Percentiles rank a stretch among this genome's conserved stretches.
Conservation (phyloP, 2,329 filamentous ascomycete genomes). For the Juglanconis juglandina region DNA sequence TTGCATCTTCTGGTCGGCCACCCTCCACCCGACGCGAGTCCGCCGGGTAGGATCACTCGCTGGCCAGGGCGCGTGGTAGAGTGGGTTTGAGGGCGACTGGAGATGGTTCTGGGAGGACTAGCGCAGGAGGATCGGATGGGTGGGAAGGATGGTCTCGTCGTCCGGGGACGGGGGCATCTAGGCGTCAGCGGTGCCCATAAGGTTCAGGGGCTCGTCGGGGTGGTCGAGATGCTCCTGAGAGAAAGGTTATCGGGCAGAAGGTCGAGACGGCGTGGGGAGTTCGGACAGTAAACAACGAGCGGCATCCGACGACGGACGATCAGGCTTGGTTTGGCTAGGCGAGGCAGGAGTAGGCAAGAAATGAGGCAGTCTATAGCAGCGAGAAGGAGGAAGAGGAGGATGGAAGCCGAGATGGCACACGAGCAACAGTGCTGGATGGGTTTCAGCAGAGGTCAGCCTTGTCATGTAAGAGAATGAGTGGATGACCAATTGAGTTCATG, state of each 20-base stretch:
- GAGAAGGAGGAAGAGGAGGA: background rate
- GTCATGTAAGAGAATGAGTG: too few species aligned
- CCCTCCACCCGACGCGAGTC: background rate
- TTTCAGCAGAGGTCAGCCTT: background rate
- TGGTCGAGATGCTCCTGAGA: background rate
- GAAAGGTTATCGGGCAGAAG: background rate
- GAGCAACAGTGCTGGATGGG: background rate
- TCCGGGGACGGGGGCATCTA: background rate
- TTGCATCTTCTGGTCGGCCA: conserved; percentile 12
- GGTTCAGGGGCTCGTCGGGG: background rate
- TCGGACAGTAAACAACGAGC: background rate
- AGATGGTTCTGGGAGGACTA: background rate
- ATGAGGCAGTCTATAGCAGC: background rate
- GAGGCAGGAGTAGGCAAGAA: background rate
- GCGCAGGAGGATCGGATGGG: background rate
- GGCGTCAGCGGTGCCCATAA: background rate
- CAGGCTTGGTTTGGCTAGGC: background rate
- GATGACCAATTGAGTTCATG: background rate
- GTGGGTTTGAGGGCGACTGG: background rate
- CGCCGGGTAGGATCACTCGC: background rate
- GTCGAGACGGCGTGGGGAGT: background rate
- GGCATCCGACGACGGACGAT: background rate
- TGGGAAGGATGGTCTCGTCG: background rate
- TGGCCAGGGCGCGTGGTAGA: background rate
- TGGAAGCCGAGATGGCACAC: background rate